Conservation (phyloP, 805 yeast genomes). For the Vanderwaltozyma tropicalis region DNA sequence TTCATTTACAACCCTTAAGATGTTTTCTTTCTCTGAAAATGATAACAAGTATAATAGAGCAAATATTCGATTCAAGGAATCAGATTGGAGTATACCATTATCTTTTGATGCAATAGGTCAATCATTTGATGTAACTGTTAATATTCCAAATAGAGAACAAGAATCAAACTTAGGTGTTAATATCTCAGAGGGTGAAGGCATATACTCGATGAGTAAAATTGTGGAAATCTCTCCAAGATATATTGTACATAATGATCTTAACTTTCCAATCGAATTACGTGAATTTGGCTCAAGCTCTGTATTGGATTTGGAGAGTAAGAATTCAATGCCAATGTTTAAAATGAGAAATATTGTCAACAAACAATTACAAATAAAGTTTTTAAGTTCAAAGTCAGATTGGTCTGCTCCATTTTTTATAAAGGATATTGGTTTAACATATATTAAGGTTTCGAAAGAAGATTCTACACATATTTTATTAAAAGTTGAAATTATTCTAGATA, state of each 20-base stretch:
- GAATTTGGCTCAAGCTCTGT: conserved; percentile 57
- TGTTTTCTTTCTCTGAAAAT: conserved; percentile 73
- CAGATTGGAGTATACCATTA: conserved; percentile 60
- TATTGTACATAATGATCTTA: conserved; percentile 53
- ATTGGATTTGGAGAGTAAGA: conserved; percentile 37
- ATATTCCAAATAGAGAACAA: conserved; percentile 37
- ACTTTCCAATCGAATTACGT: conserved; percentile 45
- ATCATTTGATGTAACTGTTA: conserved; percentile 44
- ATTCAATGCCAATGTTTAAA: conserved; percentile 50
- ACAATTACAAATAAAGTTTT: conserved; percentile 49
- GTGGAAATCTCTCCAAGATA: conserved; percentile 78
- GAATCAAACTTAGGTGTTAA: conserved; percentile 71
- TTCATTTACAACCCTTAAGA: conserved; percentile 42
- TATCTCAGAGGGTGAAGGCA: conserved; percentile 77
- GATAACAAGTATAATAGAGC: conserved; percentile 58
- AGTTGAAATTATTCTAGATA: conserved; percentile 66
- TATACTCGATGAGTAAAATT: conserved; percentile 64
- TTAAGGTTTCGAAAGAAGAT: conserved; percentile 57
- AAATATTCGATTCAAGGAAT: conserved; percentile 50
- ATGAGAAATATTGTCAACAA: conserved; percentile 44
- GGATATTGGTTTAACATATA: conserved; percentile 72
- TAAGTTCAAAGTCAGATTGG: conserved; percentile 55
- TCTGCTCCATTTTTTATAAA: conserved; percentile 79
- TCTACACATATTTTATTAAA: conserved; percentile 61
- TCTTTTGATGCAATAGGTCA: conserved; percentile 91